phyloP scores from a whole-genome alignment of 768 basidiomycete genomes.

The Pisolithus microcarpus region DNA sequence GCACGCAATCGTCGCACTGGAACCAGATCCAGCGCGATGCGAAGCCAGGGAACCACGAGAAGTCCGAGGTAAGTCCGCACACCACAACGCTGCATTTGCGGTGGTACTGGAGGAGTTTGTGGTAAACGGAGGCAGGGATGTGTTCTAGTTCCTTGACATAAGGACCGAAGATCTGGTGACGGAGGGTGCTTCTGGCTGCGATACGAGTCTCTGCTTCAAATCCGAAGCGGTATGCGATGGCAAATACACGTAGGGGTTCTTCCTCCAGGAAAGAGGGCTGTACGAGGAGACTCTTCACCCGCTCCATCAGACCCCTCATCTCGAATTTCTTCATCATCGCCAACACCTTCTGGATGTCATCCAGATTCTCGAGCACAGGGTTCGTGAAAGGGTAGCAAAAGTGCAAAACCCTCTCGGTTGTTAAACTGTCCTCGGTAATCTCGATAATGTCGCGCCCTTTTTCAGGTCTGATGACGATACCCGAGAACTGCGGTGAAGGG shows the following conservation, averaged over 20 bases:
- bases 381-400: slow-evolving; percentile 32
- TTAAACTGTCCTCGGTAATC: slow-evolving; percentile 26
- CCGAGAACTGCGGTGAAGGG: slow-evolving; percentile 23
- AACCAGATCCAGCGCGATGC: slow-evolving; percentile 33
- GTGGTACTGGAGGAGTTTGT: slow-evolving; percentile 32
- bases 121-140: slow-evolving; percentile 31
- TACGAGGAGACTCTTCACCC: slow-evolving; percentile 23
- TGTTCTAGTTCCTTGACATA: slow-evolving; percentile 31
- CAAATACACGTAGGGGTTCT: slow-evolving; percentile 32
- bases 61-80: slow-evolving; percentile 27
- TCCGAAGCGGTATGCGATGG: slow-evolving; percentile 33
- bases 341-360: slow-evolving; percentile 29
- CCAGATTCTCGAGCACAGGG: slow-evolving; percentile 27
- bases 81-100: slow-evolving; percentile 26
- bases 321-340: slow-evolving; percentile 34
- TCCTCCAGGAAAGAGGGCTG: slow-evolving; percentile 20
- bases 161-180: slow-evolving; percentile 28
- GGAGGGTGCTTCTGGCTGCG: slow-evolving; percentile 31
- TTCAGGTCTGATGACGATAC: slow-evolving; percentile 17
- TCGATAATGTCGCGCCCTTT: slow-evolving; percentile 21
- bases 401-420: slow-evolving; percentile 27
- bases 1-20: slow-evolving; percentile 32
- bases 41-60: slow-evolving; percentile 31
- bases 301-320: slow-evolving; percentile 27
- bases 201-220: slow-evolving; percentile 27